These are phyloP conservation scores for Encephalitozoon romaleae DNA, from an alignment of 371 early-diverging fungal species.

Conservation along the genomic window DNA sequence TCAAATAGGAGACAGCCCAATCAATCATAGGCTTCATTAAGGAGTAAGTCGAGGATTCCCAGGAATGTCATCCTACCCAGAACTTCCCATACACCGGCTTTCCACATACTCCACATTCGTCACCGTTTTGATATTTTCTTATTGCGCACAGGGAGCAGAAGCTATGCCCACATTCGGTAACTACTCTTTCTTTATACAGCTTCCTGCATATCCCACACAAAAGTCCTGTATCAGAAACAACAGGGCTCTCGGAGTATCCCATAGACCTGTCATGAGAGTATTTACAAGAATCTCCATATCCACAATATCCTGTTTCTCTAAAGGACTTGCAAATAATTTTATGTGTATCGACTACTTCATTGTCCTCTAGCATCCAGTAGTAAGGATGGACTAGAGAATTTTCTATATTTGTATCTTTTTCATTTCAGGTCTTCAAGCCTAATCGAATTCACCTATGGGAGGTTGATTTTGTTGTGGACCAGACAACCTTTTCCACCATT, in stretches of 20 bases:
- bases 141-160: constrained; percentile 32
- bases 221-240: not conserved
- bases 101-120: constrained; percentile 22
- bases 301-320: constrained; percentile 50
- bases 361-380: not conserved
- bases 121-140: constrained; percentile 3
- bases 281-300: constrained; percentile 46
- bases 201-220: constrained; percentile 11
- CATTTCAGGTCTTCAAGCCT: not conserved
- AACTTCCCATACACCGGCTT: constrained; percentile 18
- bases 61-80: not conserved
- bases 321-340: constrained; percentile 45
- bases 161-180: constrained; percentile 17
- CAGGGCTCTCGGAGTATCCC: not conserved
- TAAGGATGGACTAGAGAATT: not conserved
- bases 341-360: constrained; percentile 1
- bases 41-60: not conserved
- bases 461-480: too few relatives aligned
- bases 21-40: not conserved
- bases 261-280: constrained; percentile 36
- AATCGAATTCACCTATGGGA: not conserved
- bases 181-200: constrained; percentile 4
- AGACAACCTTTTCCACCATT: not conserved
- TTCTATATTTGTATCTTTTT: too few relatives aligned
- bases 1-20: not conserved